Evolutionary conservation across 306 rosid species (phyloP).

Genomic region (Prunus mira): DNA sequence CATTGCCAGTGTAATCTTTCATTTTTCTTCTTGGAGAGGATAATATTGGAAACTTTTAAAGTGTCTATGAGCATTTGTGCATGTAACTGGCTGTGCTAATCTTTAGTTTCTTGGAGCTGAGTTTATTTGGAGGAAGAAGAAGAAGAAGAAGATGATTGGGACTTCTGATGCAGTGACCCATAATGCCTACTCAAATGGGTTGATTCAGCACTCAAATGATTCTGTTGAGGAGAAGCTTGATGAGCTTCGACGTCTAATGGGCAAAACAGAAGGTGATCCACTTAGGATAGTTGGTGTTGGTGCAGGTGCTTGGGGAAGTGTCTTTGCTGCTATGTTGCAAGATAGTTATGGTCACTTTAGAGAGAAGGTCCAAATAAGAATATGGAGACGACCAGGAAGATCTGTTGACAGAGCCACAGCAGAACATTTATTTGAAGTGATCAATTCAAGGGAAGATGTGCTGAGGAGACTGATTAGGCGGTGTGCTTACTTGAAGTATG

Average conservation of each 20-base stretch:
- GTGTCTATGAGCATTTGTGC: neutral
- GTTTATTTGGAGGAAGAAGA: slow-evolving; percentile 11
- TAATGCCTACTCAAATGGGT: slow-evolving; percentile 38
- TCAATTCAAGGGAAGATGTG: slow-evolving; percentile 91
- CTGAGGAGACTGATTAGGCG: slow-evolving; percentile 84
- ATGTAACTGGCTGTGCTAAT: neutral
- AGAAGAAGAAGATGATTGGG: slow-evolving; percentile 44
- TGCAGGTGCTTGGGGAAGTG: slow-evolving; percentile 99
- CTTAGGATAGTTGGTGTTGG: slow-evolving; percentile 87
- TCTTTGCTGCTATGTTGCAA: slow-evolving; percentile 81
- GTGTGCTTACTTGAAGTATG: slow-evolving; percentile 91
- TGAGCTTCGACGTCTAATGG: slow-evolving; percentile 60
- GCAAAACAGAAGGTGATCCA: slow-evolving; percentile 84
- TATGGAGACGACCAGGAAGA: slow-evolving; percentile 87
- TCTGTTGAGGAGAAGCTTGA: slow-evolving; percentile 75
- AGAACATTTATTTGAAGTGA: slow-evolving; percentile 80
- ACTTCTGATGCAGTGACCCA: slow-evolving; percentile 17
- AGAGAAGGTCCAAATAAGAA: slow-evolving; percentile 68
- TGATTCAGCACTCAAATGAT: slow-evolving; percentile 41
- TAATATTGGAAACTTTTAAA: neutral
- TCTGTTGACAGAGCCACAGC: slow-evolving; percentile 78
- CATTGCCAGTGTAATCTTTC: neutral
- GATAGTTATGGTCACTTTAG: slow-evolving; percentile 76
- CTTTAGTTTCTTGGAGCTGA: slow-evolving; percentile 1
- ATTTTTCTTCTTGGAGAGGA: neutral